Evolutionary conservation across 352 stramenopile species (phyloP), one percentile per base, ranked within the genome.

Genomic region (Phytophthora multivora): DNA sequence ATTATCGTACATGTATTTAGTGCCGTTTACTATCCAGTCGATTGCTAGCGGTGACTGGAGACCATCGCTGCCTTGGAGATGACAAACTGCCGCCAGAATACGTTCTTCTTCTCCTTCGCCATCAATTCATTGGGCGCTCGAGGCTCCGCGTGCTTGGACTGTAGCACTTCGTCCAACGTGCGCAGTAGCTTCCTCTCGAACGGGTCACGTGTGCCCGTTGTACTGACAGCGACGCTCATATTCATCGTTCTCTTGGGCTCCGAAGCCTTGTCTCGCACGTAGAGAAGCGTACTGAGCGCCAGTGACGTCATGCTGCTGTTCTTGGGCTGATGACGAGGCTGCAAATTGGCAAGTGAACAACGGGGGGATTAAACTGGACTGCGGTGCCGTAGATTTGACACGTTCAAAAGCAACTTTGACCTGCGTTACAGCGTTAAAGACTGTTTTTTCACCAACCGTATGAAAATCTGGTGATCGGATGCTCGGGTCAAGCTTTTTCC

Each of bases 241-340:
- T 33, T 38, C 33, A 19, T 13, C 1, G 49, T 13, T 10, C 39
- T 25, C 21, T 61, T 53, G 21, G 42, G 11, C 28, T 51, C 40
- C 25, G 35, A 43, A n/a, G 36, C 28, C 28, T 42, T 51, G 8
- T 50, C 56, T 38, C 56, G 56, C 9, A 58, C 26, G 28, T 64
- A 64, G 10, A 64, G 41, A 19, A 64, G 47, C 25, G 46, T 47
- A 39, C 56, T 63, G 9, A 58, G 46, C 13, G 54, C 26, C 15
- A 31, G 47, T 51, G 45, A 31, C 23, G 43, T 21, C 45, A 63
- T 64, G n/a, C 1, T 10, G 35, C n/a, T 21, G 31, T 36, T 30
- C 26, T 51, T 38, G 43, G 28, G 19, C 45, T 52, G 45, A 26
- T 11, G 36, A 36, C 30, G 19, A 28, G 19, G 31, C 8, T 19